These are phyloP conservation scores for Bifiguratus adelaidae DNA, from an alignment of 192 early-diverging fungal genomes.

Conservation along the genomic window DNA sequence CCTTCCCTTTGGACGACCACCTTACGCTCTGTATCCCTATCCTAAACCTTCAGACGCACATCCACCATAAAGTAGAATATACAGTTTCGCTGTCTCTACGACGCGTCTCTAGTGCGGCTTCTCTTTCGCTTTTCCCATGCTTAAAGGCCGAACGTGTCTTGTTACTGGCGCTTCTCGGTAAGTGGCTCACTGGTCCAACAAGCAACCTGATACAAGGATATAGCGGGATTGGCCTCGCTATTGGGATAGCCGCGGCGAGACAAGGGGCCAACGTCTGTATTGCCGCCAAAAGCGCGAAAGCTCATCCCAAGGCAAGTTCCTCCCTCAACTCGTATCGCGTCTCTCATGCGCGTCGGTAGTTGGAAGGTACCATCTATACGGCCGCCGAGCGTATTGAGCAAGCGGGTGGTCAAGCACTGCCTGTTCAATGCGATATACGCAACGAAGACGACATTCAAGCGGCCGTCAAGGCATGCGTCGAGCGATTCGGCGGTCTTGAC, in stretches of 20 bases:
- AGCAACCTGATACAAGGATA: too few species aligned
- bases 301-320: conserved; percentile 43
- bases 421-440: conserved; percentile 76
- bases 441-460: conserved; percentile 60
- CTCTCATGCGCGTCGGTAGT: conserved; percentile 17
- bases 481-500: conserved; percentile 68
- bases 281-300: conserved; percentile 67
- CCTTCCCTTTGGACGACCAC: too few species aligned
- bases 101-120: too few species aligned
- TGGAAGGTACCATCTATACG: conserved; percentile 76
- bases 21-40: too few species aligned
- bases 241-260: conserved; percentile 51
- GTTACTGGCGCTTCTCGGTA: too few species aligned
- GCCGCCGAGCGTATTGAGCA: conserved; percentile 63
- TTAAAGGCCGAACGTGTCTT: too few species aligned
- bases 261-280: conserved; percentile 59
- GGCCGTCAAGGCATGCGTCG: conserved; percentile 54
- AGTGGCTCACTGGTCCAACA: too few species aligned
- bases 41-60: too few species aligned
- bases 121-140: too few species aligned
- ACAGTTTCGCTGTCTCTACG: too few species aligned
- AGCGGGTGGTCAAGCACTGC: conserved; percentile 64
- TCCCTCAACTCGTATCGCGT: neutral
- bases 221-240: conserved; percentile 70
- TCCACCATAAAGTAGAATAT: too few species aligned